Conservation (phyloP, 257 asterid species). For the Nicotiana knightiana region DNA sequence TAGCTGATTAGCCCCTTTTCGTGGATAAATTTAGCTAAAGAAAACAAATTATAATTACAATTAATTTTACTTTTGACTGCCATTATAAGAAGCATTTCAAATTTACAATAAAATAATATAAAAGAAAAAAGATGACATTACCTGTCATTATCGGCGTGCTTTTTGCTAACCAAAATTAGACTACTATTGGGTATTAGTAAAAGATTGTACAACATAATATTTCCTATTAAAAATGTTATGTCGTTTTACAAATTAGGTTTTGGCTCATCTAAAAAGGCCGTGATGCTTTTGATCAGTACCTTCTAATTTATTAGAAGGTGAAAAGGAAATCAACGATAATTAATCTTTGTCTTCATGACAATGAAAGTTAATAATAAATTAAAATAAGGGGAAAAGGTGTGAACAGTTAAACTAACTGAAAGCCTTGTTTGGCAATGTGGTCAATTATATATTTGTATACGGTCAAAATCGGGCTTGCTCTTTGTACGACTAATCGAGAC, state of each 20-base stretch:
- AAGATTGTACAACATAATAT: constrained; percentile 3
- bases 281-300: neutral
- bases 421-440: no score
- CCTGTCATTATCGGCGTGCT: constrained; percentile 19
- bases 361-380: neutral
- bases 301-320: neutral
- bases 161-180: constrained; percentile 9
- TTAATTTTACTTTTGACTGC: neutral
- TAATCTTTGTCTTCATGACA: neutral
- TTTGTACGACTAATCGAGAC: no score
- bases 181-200: constrained; percentile 5
- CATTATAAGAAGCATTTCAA: neutral
- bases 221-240: neutral
- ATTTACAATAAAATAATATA: no score
- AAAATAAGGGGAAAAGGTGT: no score
- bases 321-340: neutral
- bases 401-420: no score
- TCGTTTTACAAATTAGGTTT: constrained; percentile 26
- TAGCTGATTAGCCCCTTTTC: constrained; percentile 16
- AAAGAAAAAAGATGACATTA: neutral
- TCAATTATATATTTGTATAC: no score
- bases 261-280: neutral
- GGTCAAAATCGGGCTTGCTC: no score
- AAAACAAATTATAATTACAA: neutral
- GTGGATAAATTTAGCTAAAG: neutral